Evolutionary conservation across 2,329 filamentous ascomycete species (phyloP), one percentile per base, ranked within the genome.

Genomic region (Cyanodermella asteris): DNA sequence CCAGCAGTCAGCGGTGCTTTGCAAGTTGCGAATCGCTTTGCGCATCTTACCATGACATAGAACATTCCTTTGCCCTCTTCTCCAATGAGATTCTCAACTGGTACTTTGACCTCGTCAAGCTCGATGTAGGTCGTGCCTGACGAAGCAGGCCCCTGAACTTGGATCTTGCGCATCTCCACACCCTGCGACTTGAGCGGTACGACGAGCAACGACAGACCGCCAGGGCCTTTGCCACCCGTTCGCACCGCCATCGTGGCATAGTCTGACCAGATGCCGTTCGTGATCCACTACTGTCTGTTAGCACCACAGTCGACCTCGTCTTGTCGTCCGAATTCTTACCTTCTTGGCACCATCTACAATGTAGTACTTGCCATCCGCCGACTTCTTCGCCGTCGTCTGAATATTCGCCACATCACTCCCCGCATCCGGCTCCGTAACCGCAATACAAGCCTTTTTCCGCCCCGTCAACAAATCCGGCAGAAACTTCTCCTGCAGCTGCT

Each of bases 321-420:
- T n/a, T n/a, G n/a, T n/a, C n/a, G n/a, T 22, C 4, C 18, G 6
- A 13, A 11, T n/a, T 22, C n/a, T 13, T n/a, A n/a, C n/a, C n/a
- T 81, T 78, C 59, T 80, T 80, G 0, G 61, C 57, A n/a, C 73
- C 73, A 29, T 75, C 78, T 23, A 80, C 49, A 23, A 80, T 57
- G 40, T 72, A 81, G 37, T 64, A 50, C 41, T 66, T 68, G 7
- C 72, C 72, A 38, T 72, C 66, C 0, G 52, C 39, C 5, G 55
- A 61, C 43, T 67, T 70, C 4, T 45, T 51, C 2, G 73, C 74
- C 0, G 65, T 73, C 0, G 73, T 78, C 4, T 59, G 57, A 34
- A 80, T 73, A 37, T 71, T 72, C 5, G 72, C 70, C 2, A 81
- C 75, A 40, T 81, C 74, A 26, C 61, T 69, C 0, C 75, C 74